Evolutionary conservation across 371 early-diverging fungal species (phyloP).

Genomic region (Mortierella sp.): DNA sequence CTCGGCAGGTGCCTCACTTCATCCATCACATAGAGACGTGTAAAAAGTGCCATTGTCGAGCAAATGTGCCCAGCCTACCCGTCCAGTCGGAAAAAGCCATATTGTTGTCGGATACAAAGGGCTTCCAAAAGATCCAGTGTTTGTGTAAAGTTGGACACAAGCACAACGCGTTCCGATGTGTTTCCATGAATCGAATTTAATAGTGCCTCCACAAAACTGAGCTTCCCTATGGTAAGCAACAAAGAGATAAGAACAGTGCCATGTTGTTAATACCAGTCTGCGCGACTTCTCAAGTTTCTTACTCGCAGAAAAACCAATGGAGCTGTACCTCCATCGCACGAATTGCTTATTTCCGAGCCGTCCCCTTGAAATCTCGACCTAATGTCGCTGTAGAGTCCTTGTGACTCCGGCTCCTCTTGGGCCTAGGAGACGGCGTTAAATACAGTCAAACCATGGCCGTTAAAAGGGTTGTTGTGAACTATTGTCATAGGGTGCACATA

Average conservation of each 20-base stretch:
- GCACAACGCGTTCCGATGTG: conserved; percentile 69
- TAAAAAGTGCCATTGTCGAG: not conserved
- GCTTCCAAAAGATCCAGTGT: conserved; percentile 72
- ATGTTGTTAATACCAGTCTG: too few species aligned
- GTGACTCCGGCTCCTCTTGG: conserved; percentile 10
- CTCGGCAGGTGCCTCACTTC: too few species aligned
- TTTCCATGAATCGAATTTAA: conserved; percentile 48
- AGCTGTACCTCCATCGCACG: conserved; percentile 1
- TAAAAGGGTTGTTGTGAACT: too few species aligned
- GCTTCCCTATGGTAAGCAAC: conserved; percentile 54
- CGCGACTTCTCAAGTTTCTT: too few species aligned
- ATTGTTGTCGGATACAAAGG: conserved; percentile 50
- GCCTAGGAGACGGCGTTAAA: not conserved
- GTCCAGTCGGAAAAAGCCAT: conserved; percentile 65
- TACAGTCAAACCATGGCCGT: not conserved
- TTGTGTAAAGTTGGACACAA: conserved; percentile 74
- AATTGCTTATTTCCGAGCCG: not conserved
- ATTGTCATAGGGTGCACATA: too few species aligned
- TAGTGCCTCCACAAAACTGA: conserved; percentile 53
- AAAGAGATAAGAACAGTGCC: not conserved
- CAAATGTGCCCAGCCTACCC: conserved; percentile 51
- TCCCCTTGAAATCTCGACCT: conserved; percentile 5
- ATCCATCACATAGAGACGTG: too few species aligned
- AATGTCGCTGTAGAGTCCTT: conserved; percentile 25
- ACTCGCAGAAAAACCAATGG: too few species aligned